Conservation (phyloP, 495 filamentous ascomycete species). For the Usnea hakonensis region DNA sequence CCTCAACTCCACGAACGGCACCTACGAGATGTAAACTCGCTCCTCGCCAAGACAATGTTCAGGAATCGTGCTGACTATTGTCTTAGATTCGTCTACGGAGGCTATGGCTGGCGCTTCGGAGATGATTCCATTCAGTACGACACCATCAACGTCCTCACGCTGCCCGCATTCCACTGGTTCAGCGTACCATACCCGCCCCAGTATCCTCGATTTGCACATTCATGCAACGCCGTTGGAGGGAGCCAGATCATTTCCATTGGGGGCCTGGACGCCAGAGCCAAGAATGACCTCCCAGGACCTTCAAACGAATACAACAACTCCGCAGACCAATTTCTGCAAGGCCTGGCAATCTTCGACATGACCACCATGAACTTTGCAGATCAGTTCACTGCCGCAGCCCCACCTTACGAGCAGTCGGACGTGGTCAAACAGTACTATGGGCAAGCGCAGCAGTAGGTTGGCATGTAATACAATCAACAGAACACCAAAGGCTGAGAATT, state of each 20-base stretch:
- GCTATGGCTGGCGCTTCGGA: not conserved
- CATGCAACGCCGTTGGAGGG: slow-evolving; percentile 12
- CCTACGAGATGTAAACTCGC: slow-evolving; percentile 15
- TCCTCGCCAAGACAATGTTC: not conserved
- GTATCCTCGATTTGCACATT: slow-evolving; percentile 11
- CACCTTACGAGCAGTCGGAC: slow-evolving; percentile 17
- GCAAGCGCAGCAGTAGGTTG: not conserved
- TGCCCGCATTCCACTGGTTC: slow-evolving; percentile 40
- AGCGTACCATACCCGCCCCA: slow-evolving; percentile 19
- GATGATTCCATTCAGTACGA: slow-evolving; percentile 3
- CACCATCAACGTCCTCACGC: slow-evolving; percentile 29
- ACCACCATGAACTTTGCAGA: slow-evolving; percentile 14
- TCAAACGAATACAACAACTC: slow-evolving; percentile 1
- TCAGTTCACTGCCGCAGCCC: slow-evolving; percentile 10
- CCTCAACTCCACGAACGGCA: slow-evolving; percentile 7
- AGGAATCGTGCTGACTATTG: not conserved
- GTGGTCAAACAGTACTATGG: slow-evolving; percentile 17
- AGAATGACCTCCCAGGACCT: not conserved
- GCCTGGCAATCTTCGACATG: slow-evolving; percentile 22
- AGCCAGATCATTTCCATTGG: slow-evolving; percentile 19
- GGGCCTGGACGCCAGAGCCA: slow-evolving; percentile 7
- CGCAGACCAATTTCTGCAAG: slow-evolving; percentile 13
- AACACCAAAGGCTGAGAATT: not conserved
- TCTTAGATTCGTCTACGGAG: slow-evolving; percentile 14
- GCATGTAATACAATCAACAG: not conserved